Evolutionary conservation across 495 filamentous ascomycete species (phyloP).

Genomic region (Podospora comata): DNA sequence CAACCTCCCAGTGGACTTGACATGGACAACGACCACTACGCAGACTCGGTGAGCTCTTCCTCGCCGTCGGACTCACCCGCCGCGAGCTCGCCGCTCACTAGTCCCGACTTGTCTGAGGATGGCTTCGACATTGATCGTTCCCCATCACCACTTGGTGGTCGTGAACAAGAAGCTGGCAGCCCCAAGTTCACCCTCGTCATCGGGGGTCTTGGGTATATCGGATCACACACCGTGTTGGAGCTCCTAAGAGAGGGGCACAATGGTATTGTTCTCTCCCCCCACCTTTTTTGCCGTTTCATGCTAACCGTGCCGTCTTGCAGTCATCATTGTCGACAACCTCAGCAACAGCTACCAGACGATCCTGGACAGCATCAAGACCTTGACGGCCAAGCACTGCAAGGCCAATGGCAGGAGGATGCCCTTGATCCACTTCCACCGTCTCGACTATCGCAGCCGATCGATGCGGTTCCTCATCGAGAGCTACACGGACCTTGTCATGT

Average conservation of each 20-base stretch:
- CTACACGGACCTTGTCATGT: conserved; percentile 33
- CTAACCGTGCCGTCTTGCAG: conserved; percentile 4
- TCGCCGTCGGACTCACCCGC: conserved; percentile 13
- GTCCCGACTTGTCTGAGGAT: conserved; percentile 26
- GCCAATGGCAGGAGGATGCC: conserved; percentile 39
- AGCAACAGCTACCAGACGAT: conserved; percentile 58
- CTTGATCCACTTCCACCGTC: conserved; percentile 50
- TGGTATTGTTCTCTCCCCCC: conserved; percentile 24
- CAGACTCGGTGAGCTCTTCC: conserved; percentile 16
- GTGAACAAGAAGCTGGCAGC: neutral
- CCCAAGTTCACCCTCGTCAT: conserved; percentile 55
- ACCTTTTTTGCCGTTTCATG: neutral
- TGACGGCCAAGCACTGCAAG: conserved; percentile 51
- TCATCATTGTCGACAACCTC: conserved; percentile 62
- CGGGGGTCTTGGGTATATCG: conserved; percentile 66
- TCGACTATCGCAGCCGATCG: conserved; percentile 54
- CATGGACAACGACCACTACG: conserved; percentile 11
- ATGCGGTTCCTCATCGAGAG: conserved; percentile 28
- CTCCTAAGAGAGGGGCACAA: conserved; percentile 60
- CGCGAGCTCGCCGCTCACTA: conserved; percentile 22
- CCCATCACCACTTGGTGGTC: conserved; percentile 5
- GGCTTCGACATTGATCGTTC: conserved; percentile 21
- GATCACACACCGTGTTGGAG: conserved; percentile 61
- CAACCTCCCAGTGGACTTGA: neutral
- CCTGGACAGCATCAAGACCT: conserved; percentile 48